These are phyloP conservation scores for Talaromyces sp. DNA, from an alignment of 2,329 filamentous ascomycete genomes.

Conservation along the genomic window DNA sequence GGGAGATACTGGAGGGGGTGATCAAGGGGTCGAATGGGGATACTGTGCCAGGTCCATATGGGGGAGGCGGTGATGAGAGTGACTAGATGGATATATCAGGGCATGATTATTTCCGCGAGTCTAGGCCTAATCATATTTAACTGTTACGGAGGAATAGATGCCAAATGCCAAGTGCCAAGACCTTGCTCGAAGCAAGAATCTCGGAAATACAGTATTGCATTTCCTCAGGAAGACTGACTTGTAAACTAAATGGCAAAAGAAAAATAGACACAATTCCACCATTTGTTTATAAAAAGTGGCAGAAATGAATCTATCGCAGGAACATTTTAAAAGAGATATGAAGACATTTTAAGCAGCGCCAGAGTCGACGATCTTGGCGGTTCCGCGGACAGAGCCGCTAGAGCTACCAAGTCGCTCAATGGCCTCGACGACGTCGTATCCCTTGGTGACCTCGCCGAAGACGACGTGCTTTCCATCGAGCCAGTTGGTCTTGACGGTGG, in stretches of 20 bases:
- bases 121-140: neutral
- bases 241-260: constrained; percentile 14
- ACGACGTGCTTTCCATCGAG: constrained; percentile 67
- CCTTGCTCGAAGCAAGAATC: constrained; percentile 4
- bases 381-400: constrained; percentile 52
- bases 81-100: neutral
- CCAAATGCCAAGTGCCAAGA: constrained; percentile 8
- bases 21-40: constrained; percentile 48
- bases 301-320: neutral
- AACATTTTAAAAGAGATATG: constrained; percentile 7
- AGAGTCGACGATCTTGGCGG: constrained; percentile 46
- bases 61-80: neutral
- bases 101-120: neutral
- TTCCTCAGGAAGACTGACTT: constrained; percentile 11
- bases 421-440: constrained; percentile 53
- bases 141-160: neutral
- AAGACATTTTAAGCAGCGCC: constrained; percentile 36
- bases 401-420: constrained; percentile 58
- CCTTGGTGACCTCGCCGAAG: constrained; percentile 61
- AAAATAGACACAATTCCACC: constrained; percentile 5
- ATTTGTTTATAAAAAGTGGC: neutral
- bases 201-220: constrained; percentile 7
- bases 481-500: constrained; percentile 63
- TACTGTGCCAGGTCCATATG: neutral
- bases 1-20: constrained; percentile 73